These are phyloP conservation scores for Pseudisothecium myosuroides DNA, from an alignment of 225 moss, liverwort and hornwort genomes.

Conservation along the genomic window DNA sequence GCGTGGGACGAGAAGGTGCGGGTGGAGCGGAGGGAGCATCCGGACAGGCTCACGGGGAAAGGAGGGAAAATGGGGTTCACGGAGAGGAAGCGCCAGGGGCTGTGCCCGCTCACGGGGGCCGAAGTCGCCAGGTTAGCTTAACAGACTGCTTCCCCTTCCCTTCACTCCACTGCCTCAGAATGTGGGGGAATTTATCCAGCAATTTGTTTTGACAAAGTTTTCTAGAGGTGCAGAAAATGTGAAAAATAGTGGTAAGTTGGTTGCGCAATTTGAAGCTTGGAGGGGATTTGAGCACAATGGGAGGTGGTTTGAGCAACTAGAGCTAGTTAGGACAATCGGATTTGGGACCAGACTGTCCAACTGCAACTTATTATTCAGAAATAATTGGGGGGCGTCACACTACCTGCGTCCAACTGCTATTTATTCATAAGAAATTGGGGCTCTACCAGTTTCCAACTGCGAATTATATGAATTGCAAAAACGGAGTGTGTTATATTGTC, in stretches of 20 bases:
- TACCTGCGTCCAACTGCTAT: background rate
- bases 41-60: slow-evolving; percentile 29
- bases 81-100: slow-evolving; percentile 33
- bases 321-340: background rate
- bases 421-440: background rate
- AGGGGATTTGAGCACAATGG: background rate
- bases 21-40: slow-evolving; percentile 14
- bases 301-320: background rate
- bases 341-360: background rate
- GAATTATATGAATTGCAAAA: background rate
- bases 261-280: background rate
- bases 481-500: background rate
- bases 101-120: slow-evolving; percentile 40
- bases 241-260: background rate
- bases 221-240: background rate
- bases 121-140: slow-evolving; percentile 45
- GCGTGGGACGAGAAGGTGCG: slow-evolving; percentile 21
- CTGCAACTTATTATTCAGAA: background rate
- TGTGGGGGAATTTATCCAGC: background rate
- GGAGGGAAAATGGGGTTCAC: slow-evolving; percentile 17
- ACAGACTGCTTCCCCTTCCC: background rate
- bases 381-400: background rate
- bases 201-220: background rate
- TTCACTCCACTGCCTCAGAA: background rate
- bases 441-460: background rate